Conservation (phyloP, 176 grass and related monocot genomes). For the Zoysia japonica region DNA sequence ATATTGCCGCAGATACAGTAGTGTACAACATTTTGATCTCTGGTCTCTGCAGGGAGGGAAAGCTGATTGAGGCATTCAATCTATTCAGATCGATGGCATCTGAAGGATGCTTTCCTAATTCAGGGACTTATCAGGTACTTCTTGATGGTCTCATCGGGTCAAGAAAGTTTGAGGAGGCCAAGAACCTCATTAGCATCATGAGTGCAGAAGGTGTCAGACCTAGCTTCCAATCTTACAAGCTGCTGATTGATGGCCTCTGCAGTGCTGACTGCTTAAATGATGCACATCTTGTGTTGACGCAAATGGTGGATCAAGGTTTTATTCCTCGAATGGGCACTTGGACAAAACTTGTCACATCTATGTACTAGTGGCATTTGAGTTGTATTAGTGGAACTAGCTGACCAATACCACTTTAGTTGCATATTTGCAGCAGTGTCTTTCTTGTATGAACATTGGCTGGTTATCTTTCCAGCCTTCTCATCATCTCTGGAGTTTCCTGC, state of each 20-base stretch:
- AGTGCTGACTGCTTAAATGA: conserved; percentile 53
- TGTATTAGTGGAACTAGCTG: background rate
- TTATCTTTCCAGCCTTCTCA: background rate
- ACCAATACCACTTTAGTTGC: background rate
- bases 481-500: conserved; percentile 1
- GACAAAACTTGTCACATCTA: conserved; percentile 58
- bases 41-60: conserved; percentile 68
- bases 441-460: background rate
- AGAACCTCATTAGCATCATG: conserved; percentile 60
- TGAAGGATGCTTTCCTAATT: conserved; percentile 66
- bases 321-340: conserved; percentile 78
- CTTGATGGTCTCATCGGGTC: conserved; percentile 66
- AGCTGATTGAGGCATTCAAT: conserved; percentile 49
- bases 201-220: conserved; percentile 55
- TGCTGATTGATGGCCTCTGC: conserved; percentile 77
- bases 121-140: conserved; percentile 84
- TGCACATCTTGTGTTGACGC: conserved; percentile 63
- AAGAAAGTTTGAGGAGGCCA: conserved; percentile 58
- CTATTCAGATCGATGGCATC: conserved; percentile 60
- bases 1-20: conserved; percentile 60
- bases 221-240: conserved; percentile 79
- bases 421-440: background rate
- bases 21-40: conserved; percentile 85
- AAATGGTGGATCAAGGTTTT: conserved; percentile 81
- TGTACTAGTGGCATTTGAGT: conserved; percentile 24